phyloP scores from a whole-genome alignment of 2,329 filamentous ascomycete genomes.

The Aspergillus sp. region DNA sequence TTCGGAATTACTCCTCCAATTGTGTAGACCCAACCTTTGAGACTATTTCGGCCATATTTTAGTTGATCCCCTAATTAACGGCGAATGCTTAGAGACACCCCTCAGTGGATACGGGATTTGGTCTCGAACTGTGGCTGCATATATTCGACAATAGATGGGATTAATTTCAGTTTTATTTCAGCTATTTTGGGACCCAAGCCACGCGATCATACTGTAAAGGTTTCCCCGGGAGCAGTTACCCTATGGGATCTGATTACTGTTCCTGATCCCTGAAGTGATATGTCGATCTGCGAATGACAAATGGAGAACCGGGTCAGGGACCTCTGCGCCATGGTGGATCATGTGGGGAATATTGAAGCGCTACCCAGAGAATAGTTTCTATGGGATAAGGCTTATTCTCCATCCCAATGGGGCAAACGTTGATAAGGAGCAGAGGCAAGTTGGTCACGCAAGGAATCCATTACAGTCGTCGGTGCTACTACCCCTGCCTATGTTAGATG shows the following conservation, averaged over 20 bases:
- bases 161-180: background rate
- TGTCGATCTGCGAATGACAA: background rate
- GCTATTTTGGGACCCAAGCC: background rate
- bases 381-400: background rate
- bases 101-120: background rate
- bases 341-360: conserved; percentile 9
- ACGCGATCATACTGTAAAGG: background rate
- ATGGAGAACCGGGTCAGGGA: background rate
- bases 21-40: too few relatives aligned
- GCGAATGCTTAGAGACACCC: background rate
- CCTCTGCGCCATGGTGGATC: conserved; percentile 1
- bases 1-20: background rate
- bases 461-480: conserved; percentile 1
- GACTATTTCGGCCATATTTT: too few relatives aligned
- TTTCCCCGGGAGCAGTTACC: background rate
- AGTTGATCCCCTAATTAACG: background rate
- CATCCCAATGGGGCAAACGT: background rate
- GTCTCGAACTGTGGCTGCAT: background rate
- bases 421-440: conserved; percentile 3
- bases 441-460: conserved; percentile 10
- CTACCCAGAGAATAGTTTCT: conserved; percentile 4
- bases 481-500: conserved; percentile 8
- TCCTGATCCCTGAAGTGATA: background rate
- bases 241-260: background rate
- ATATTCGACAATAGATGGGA: background rate